These are phyloP conservation scores for Cryptosporidium ryanae DNA, from an alignment of 169 alveolate species.

Conservation along the genomic window DNA sequence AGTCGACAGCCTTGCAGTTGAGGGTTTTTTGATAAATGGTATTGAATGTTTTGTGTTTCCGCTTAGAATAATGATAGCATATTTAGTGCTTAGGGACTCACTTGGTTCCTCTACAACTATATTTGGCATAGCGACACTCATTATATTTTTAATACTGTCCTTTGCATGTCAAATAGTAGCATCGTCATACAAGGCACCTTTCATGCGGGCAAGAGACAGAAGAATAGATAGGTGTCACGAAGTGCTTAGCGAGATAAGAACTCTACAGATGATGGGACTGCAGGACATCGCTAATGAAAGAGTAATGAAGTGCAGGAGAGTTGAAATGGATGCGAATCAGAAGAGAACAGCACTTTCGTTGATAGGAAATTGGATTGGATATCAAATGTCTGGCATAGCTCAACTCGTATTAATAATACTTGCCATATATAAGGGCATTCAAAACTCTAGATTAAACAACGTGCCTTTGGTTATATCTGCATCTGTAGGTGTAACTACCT, in stretches of 20 bases:
- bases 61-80: slow-evolving; percentile 49
- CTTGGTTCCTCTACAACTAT: slow-evolving; percentile 52
- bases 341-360: slow-evolving; percentile 37
- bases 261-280: slow-evolving; percentile 70
- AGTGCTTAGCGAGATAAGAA: slow-evolving; percentile 57
- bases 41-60: slow-evolving; percentile 70
- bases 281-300: slow-evolving; percentile 55
- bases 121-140: slow-evolving; percentile 23
- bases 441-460: slow-evolving; percentile 14
- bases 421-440: slow-evolving; percentile 51
- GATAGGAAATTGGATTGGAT: slow-evolving; percentile 71
- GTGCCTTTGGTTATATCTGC: slow-evolving; percentile 57
- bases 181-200: slow-evolving; percentile 67
- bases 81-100: slow-evolving; percentile 59
- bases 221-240: slow-evolving; percentile 70
- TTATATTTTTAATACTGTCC: slow-evolving; percentile 38
- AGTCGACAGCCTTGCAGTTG: slow-evolving; percentile 68
- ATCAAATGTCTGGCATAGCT: slow-evolving; percentile 69
- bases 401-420: slow-evolving; percentile 45
- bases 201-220: slow-evolving; percentile 63
- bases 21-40: slow-evolving; percentile 59
- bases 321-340: slow-evolving; percentile 61
- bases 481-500: slow-evolving; percentile 73
- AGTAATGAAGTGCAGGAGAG: slow-evolving; percentile 47
- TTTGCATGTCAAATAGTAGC: slow-evolving; percentile 65